Evolutionary conservation across 805 yeast genomes (phyloP).

Genomic region (Cyberlindnera nakhonratchasimensis): DNA sequence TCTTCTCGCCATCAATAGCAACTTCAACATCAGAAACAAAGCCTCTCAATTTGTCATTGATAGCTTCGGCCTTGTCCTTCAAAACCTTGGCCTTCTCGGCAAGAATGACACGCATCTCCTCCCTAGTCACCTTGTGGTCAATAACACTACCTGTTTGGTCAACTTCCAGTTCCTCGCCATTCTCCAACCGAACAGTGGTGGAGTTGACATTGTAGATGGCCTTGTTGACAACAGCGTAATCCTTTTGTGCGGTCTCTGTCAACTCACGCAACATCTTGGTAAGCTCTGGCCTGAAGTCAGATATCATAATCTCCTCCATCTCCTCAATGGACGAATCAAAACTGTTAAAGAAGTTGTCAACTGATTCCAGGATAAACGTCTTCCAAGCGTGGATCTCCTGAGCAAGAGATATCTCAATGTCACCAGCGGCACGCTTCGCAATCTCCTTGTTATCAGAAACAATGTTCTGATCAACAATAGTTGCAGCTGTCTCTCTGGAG

Average conservation of each 20-base stretch:
- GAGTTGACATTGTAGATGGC: slow-evolving; percentile 39
- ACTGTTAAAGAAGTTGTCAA: slow-evolving; percentile 36
- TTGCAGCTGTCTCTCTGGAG: not conserved
- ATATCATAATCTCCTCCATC: slow-evolving; percentile 29
- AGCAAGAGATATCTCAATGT: slow-evolving; percentile 23
- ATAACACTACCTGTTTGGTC: slow-evolving; percentile 34
- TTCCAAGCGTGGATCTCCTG: slow-evolving; percentile 37
- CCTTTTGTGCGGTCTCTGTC: slow-evolving; percentile 25
- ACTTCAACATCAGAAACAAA: slow-evolving; percentile 30
- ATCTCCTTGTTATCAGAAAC: slow-evolving; percentile 3
- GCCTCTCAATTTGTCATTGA: slow-evolving; percentile 31
- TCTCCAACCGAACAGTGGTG: slow-evolving; percentile 30
- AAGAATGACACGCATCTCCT: slow-evolving; percentile 44
- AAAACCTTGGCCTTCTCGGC: slow-evolving; percentile 31
- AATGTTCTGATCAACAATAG: not conserved
- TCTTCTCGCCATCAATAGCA: slow-evolving; percentile 37
- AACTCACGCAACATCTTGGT: slow-evolving; percentile 35
- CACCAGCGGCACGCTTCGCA: slow-evolving; percentile 10
- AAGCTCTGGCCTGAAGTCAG: slow-evolving; percentile 30
- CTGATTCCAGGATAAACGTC: slow-evolving; percentile 34
- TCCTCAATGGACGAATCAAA: slow-evolving; percentile 36
- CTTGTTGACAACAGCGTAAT: slow-evolving; percentile 30
- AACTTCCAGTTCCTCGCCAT: slow-evolving; percentile 33
- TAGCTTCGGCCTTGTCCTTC: slow-evolving; percentile 29
- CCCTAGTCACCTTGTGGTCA: slow-evolving; percentile 41